Base-by-base conservation (phyloP, 2,329 filamentous ascomycete genomes). In the Nigrospora osmanthi region DNA sequence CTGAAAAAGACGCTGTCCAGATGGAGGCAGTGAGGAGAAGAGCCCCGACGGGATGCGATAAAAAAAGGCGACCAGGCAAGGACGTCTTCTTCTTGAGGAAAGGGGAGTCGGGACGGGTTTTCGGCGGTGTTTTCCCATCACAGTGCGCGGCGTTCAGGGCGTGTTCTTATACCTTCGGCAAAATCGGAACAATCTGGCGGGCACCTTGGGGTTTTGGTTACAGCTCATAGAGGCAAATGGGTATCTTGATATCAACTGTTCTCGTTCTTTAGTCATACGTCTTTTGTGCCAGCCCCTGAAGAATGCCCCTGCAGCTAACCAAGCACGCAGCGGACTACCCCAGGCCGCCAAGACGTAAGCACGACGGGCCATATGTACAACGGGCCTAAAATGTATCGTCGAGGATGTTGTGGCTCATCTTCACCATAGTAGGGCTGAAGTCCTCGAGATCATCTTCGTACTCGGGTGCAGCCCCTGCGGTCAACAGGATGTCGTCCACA, bases 401-500 rank as follows among this genome's bases (percentile, higher is more conserved):
- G 38, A 82, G 59, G 39, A 81, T 72, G 54, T 82, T 70, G 43
- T 80, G 67, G 51, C 75, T 81, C 73, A 81, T 78, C 64, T 80
- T 81, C 37, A 84, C 77, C 68, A 83, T 73, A 0, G 77, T 80
- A 4, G 80, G 81, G 52, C 80, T 83, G 55, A 81, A 78, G 19
- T 47, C 45, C 56, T 82, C 78, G 2, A 69, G 67, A 19, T 70
- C 73, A 43, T 75, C 72, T 35, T 35, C 40, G 28, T 49, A 49
- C 44, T 79, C 75, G 3, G 66, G 66, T 32, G 75, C 76, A 5
- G 76, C 84, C 3, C 87, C 87, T 4, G 87, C 88, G 36, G 87
- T 88, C 37, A 85, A 65, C 7, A 93, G 68, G 40, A 94, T 76
- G 57, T 91, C 86, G 43, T 89, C 84, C 0, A 94, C 87, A 47